Evolutionary conservation across 2,329 filamentous ascomycete genomes (phyloP), one percentile per base, ranked within the genome.

Genomic region (Fusarium vanettenii): DNA sequence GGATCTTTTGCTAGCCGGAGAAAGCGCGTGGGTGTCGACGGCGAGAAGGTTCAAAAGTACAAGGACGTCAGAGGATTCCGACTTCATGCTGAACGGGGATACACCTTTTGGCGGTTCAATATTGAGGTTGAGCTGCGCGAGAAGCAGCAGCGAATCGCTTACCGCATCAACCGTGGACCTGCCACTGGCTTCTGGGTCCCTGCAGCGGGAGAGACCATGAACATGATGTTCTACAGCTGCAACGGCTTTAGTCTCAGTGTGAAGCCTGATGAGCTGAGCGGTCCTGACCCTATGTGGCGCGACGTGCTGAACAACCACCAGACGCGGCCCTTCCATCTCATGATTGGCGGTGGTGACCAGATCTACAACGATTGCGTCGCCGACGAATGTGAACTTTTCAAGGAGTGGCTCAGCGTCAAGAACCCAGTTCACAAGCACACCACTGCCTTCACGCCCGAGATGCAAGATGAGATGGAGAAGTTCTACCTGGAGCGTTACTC

Each of bases 151-250:
- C 92, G 96, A 43, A 93, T 99, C 73, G 96, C 95, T 0, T 99
- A 99, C 83, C 94, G 95, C 64, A 97, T 99, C 85, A 99, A 99
- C 80, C 89, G 92, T 56, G 96, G 97, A 1, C 95, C 96, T 7
- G 91, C 94, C 3, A 92, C 94, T 62, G 94, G 93, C 2, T 99
- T 99, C 82, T 99, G 97, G 96, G 95, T 99, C 1, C 97, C 97
- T 6, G 93, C 93, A 35, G 90, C 88, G 60, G 93, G 91, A 18
- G 89, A 97, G 81, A 90, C 93, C 3, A 99, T 99, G 97, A 98
- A 98, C 84, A 94, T 98, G 81, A 98, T 98, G 95, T 99, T 98
- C 85, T 91, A 98, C 85, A 98, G 94, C 81, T 98, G 97, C 86
- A 99, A 99, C 81, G 97, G 97, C 2, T 99, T 99, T 86, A 96